These are phyloP conservation scores for Microdochium paspali DNA, from an alignment of 2,329 filamentous ascomycete genomes.

Conservation along the genomic window DNA sequence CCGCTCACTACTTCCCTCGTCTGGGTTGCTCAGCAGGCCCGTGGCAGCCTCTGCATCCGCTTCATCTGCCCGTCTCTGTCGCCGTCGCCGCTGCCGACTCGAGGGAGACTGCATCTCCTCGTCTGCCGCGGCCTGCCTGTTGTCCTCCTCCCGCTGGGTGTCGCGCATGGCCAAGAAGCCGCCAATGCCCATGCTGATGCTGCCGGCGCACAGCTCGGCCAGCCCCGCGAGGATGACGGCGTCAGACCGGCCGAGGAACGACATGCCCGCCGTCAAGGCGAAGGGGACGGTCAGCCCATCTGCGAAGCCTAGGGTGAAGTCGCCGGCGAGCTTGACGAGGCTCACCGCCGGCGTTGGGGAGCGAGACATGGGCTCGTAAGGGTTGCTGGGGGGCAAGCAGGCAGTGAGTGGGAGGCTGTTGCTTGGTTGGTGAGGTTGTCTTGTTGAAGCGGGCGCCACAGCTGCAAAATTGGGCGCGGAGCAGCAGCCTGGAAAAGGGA, in stretches of 20 bases:
- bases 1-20: background rate
- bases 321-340: conserved; percentile 13
- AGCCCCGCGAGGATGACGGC: conserved; percentile 64
- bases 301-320: conserved; percentile 67
- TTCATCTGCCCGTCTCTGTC: background rate
- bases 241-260: conserved; percentile 52
- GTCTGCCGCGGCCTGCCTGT: background rate
- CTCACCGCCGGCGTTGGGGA: background rate
- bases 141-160: conserved; percentile 23
- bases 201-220: conserved; percentile 66
- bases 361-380: no score
- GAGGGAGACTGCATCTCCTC: no score
- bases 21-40: background rate
- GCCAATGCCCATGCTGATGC: conserved; percentile 70
- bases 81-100: no score
- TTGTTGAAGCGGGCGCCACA: no score
- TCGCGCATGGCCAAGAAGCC: conserved; percentile 60
- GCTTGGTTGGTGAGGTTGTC: no score
- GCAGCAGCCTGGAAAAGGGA: no score
- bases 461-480: no score
- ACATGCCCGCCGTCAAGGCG: conserved; percentile 66
- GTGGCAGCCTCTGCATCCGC: conserved; percentile 9
- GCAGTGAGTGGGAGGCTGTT: no score
- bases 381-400: no score
- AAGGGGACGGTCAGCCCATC: conserved; percentile 76